Evolutionary conservation across 208 protist species (phyloP).

Genomic region (Trichomonas vaginalis): DNA sequence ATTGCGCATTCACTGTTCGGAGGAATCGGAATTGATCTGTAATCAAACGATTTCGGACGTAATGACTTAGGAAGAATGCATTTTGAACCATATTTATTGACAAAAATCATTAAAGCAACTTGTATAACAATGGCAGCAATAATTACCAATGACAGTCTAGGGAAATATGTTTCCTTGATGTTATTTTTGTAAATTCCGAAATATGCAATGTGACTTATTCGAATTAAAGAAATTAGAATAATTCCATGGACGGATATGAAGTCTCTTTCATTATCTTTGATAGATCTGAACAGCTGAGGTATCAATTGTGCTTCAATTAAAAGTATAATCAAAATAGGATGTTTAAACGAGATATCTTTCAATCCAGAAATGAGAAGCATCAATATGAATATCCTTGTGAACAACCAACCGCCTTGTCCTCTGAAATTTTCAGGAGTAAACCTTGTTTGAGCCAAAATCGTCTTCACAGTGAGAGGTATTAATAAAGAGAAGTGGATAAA

Average conservation of each 20-base stretch:
- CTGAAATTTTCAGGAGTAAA: too few species aligned
- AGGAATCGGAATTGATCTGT: not conserved
- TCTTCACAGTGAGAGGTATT: too few species aligned
- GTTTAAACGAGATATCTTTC: not conserved
- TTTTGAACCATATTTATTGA: not conserved
- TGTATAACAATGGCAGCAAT: not conserved
- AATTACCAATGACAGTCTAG: not conserved
- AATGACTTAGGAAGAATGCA: not conserved
- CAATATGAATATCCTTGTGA: too few species aligned
- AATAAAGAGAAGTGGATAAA: too few species aligned
- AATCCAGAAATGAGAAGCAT: too few species aligned
- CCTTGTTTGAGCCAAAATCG: too few species aligned
- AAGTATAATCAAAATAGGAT: not conserved
- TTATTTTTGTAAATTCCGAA: not conserved
- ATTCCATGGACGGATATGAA: not conserved
- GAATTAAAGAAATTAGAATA: not conserved
- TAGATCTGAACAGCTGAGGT: not conserved
- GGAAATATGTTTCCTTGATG: not conserved
- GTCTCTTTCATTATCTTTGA: not conserved
- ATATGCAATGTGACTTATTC: not conserved
- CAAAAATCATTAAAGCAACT: not conserved
- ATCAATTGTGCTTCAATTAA: not conserved
- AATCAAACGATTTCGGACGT: not conserved
- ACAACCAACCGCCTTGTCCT: too few species aligned
- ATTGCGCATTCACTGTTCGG: not conserved